phyloP scores from a whole-genome alignment of 257 asterid genomes.

The Solanum stenotomum region DNA sequence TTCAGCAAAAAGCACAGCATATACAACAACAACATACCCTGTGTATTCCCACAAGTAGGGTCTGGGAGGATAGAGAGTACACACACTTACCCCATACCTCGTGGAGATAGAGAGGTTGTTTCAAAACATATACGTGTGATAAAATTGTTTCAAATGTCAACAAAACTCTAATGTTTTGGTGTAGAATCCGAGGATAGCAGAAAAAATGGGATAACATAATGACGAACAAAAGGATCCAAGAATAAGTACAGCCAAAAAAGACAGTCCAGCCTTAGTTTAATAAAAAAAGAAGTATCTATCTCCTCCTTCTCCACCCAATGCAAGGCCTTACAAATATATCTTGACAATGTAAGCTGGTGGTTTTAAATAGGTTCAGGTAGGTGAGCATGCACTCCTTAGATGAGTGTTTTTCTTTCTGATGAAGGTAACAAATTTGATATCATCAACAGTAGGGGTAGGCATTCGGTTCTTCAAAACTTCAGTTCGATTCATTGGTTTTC shows the following conservation, averaged over 20 bases:
- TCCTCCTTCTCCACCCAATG: not conserved
- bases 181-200: not conserved
- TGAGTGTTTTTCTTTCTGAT: not conserved
- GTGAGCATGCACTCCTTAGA: not conserved
- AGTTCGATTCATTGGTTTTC: not conserved
- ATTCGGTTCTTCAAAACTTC: not conserved
- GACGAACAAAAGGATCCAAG: not conserved
- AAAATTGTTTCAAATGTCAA: not conserved
- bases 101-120: not conserved
- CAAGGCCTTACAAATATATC: not conserved
- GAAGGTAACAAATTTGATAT: not conserved
- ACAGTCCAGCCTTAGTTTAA: not conserved
- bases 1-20: not conserved
- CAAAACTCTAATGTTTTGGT: not conserved
- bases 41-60: not conserved
- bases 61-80: not conserved
- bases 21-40: not conserved
- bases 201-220: not conserved
- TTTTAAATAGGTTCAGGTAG: not conserved
- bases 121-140: not conserved
- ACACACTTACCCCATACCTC: not conserved
- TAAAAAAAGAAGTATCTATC: not conserved
- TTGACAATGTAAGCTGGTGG: not conserved
- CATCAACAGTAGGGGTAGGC: not conserved
- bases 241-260: not conserved